Evolutionary conservation across 1,284 basidiomycete genomes (phyloP), one percentile per base, ranked within the genome.

Genomic region (Rhodotorula sp.): DNA sequence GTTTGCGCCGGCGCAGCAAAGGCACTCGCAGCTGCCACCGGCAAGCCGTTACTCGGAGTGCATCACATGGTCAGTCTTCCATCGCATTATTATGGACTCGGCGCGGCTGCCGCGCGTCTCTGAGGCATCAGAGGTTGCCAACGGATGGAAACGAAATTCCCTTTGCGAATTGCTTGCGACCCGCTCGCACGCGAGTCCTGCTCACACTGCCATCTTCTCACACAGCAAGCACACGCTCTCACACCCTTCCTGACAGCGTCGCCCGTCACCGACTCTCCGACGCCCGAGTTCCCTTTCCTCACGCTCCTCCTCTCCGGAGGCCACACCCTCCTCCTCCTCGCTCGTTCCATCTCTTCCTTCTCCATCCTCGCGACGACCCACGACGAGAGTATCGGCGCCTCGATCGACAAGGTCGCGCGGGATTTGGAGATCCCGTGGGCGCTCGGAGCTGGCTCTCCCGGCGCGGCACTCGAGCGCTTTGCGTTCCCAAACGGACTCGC

Each of bases 291-390:
- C 79, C 95, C 95, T 0, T 97, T 95, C 83, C 85, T 97, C 51
- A 90, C 90, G 0, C 85, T 97, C 18, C 85, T 97, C 34, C 85
- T 95, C 62, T 93, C 92, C 0, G 95, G 95, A 29, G 94, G 94
- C 2, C 94, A 97, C 80, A 94, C 94, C 0, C 85, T 96, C 59
- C 85, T 97, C 31, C 85, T 97, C 0, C 87, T 95, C 16, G 91
- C 89, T 2, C 84, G 80, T 0, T 87, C 87, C 0, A 80, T 81
- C 29, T 84, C 83, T 5, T 81, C 61, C 31, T 96, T 92, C 81
- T 83, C 84, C 71, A 88, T 91, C 62, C 83, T 97, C 34, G 89
- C 90, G 0, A 89, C 88, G 8, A 91, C 91, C 0, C 80, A 84
- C 5, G 93, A 97, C 79, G 88, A 88, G 77, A 88, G 88, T 66